Conservation (phyloP, 352 stramenopile species). For the Globisporangium heterothallicum region DNA sequence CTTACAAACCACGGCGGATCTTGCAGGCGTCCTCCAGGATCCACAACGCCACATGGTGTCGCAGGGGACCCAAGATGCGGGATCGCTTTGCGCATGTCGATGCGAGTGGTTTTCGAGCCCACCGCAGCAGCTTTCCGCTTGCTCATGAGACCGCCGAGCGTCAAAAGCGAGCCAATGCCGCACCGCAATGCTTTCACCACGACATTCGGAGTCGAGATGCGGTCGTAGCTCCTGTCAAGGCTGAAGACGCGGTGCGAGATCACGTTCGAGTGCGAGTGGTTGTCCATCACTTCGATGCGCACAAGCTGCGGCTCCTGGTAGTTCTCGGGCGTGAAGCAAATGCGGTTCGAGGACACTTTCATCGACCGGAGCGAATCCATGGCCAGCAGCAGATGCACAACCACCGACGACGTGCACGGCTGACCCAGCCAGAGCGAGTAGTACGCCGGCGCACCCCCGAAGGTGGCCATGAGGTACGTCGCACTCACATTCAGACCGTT, state of each 20-base stretch:
- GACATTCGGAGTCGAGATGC: constrained; percentile 38
- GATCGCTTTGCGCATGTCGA: constrained; percentile 30
- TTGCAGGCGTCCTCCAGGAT: background rate
- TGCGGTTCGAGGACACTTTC: constrained; percentile 52
- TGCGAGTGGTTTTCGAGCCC: constrained; percentile 18
- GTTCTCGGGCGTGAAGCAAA: constrained; percentile 69
- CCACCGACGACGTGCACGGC: constrained; percentile 54
- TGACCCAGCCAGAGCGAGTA: constrained; percentile 60
- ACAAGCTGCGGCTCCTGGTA: constrained; percentile 55
- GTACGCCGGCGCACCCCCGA: constrained; percentile 46
- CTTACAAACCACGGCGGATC: constrained; percentile 36
- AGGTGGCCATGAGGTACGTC: constrained; percentile 44
- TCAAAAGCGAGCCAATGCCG: constrained; percentile 30
- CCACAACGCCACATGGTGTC: background rate
- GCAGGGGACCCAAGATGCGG: background rate
- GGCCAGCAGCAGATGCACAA: constrained; percentile 60
- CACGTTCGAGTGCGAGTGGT: constrained; percentile 32
- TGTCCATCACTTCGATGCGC: constrained; percentile 49
- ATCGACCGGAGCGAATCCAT: constrained; percentile 35
- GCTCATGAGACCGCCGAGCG: constrained; percentile 35
- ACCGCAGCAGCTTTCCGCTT: constrained; percentile 37
- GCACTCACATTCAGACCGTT: constrained; percentile 25
- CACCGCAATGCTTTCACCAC: constrained; percentile 42
- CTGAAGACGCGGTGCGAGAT: constrained; percentile 63
- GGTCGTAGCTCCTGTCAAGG: constrained; percentile 60